Evolutionary conservation across 306 rosid genomes (phyloP).

Genomic region (Quercus mongolica): DNA sequence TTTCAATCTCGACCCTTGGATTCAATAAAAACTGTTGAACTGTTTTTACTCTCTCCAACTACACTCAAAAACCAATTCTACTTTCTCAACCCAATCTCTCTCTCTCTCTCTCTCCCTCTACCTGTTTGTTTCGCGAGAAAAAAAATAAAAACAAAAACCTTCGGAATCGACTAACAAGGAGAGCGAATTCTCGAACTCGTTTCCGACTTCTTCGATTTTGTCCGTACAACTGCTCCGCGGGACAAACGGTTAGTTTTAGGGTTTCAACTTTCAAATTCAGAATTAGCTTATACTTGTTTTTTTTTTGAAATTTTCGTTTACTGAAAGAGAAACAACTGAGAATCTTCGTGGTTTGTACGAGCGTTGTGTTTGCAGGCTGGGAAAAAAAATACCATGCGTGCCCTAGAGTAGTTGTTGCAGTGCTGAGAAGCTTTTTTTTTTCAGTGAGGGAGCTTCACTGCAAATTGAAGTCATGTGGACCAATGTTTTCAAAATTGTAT

Average conservation of each 20-base stretch:
- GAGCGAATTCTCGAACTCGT: too few species aligned
- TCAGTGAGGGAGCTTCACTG: background rate
- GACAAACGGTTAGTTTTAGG: too few species aligned
- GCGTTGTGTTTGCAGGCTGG: background rate
- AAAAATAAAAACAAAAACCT: too few species aligned
- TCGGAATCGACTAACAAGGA: too few species aligned
- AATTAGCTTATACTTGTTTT: too few species aligned
- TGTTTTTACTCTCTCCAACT: background rate
- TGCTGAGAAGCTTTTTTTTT: background rate
- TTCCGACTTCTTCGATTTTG: too few species aligned
- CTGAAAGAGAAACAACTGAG: background rate
- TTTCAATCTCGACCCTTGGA: too few species aligned
- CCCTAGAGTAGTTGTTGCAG: background rate
- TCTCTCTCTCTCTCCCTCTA: background rate
- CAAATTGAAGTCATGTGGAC: constrained; percentile 46
- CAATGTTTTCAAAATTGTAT: constrained; percentile 51
- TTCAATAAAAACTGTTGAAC: too few species aligned
- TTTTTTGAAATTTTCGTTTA: too few species aligned
- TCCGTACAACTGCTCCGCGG: too few species aligned
- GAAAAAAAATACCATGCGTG: background rate
- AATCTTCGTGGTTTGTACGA: background rate
- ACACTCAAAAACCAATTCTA: background rate
- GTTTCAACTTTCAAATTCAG: too few species aligned
- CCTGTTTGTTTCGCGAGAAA: too few species aligned
- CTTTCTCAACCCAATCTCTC: background rate